These are phyloP conservation scores for Plasmodium coatneyi DNA, from an alignment of 169 alveolate genomes.

Conservation along the genomic window DNA sequence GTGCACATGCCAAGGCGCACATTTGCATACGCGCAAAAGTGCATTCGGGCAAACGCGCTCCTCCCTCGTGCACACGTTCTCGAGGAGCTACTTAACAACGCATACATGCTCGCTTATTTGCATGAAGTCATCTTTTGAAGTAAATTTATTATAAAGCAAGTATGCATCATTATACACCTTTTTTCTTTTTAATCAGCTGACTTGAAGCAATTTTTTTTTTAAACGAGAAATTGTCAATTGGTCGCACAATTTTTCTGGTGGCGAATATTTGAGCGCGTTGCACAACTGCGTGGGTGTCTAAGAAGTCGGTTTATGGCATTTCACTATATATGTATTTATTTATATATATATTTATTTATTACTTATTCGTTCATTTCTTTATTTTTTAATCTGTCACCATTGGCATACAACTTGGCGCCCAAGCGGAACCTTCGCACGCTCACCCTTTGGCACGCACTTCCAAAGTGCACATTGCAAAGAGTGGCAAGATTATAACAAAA, in stretches of 20 bases:
- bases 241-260: not conserved
- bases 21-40: slow-evolving; percentile 5
- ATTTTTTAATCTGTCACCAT: not conserved
- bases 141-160: not conserved
- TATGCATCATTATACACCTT: not conserved
- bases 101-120: not conserved
- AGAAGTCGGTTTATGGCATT: not conserved
- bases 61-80: slow-evolving; percentile 8
- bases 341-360: too few relatives aligned
- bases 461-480: not conserved
- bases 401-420: slow-evolving; percentile 4
- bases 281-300: not conserved
- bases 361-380: not conserved
- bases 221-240: slow-evolving; percentile 5
- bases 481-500: slow-evolving; percentile 10
- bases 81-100: slow-evolving; percentile 11
- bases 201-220: slow-evolving; percentile 1
- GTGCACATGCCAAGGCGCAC: not conserved
- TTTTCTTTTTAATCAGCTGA: slow-evolving; percentile 1
- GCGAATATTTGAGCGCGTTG: not conserved
- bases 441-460: slow-evolving; percentile 1
- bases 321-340: too few relatives aligned
- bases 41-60: not conserved
- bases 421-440: not conserved
- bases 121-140: not conserved